Conservation (phyloP, 108 stramenopile species). For the Schizochytrium sp. region DNA sequence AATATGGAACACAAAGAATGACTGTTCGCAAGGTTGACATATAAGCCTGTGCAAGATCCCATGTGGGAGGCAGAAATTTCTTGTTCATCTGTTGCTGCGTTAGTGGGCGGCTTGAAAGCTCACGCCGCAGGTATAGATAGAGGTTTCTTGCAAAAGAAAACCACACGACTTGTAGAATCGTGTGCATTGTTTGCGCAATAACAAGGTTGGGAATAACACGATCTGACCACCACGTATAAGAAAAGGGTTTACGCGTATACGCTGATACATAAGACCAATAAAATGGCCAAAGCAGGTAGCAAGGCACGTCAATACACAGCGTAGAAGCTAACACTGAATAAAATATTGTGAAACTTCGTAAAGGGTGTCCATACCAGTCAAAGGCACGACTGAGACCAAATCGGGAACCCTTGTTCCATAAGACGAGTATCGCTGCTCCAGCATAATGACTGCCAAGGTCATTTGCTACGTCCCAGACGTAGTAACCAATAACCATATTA, state of each 20-base stretch:
- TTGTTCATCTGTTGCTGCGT: too few relatives aligned
- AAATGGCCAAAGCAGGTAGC: not conserved
- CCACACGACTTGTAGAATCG: too few relatives aligned
- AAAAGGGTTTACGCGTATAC: not conserved
- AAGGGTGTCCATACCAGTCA: slow-evolving; percentile 37
- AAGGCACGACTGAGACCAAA: not conserved
- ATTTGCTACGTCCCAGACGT: not conserved
- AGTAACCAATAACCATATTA: not conserved
- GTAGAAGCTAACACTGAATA: not conserved
- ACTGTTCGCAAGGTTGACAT: too few relatives aligned
- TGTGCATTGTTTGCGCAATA: not conserved
- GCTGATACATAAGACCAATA: not conserved
- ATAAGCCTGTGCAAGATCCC: too few relatives aligned
- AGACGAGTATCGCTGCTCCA: not conserved
- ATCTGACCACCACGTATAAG: slow-evolving; percentile 40
- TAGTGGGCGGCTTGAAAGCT: too few relatives aligned
- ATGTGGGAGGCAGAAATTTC: too few relatives aligned
- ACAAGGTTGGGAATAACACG: not conserved
- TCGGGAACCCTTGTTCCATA: slow-evolving; percentile 16
- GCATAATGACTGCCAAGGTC: not conserved
- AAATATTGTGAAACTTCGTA: not conserved
- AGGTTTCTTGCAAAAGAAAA: too few relatives aligned
- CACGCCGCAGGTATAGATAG: too few relatives aligned
- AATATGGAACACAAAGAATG: too few relatives aligned
- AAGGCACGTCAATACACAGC: not conserved